These are phyloP conservation scores for Wickerhamomyces sydowiorum DNA, from an alignment of 805 yeast species.

Conservation along the genomic window DNA sequence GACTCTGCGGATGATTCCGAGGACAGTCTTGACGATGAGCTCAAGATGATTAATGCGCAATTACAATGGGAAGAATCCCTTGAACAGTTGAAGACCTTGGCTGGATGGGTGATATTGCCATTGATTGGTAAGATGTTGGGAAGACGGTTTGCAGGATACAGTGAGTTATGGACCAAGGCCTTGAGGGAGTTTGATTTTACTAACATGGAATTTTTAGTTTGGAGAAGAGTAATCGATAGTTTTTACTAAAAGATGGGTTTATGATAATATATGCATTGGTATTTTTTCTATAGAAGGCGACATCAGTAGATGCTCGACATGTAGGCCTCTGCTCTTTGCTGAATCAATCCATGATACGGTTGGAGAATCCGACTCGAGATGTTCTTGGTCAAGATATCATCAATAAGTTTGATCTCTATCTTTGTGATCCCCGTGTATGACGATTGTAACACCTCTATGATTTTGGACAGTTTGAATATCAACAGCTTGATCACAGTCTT, in stretches of 20 bases:
- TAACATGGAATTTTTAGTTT: constrained; percentile 7
- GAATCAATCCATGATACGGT: constrained; percentile 16
- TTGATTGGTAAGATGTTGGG: constrained; percentile 64
- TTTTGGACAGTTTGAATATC: constrained; percentile 9
- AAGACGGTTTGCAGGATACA: constrained; percentile 43
- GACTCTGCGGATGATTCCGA: constrained; percentile 12
- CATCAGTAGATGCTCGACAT: background rate
- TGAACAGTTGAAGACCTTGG: constrained; percentile 49
- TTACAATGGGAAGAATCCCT: constrained; percentile 72
- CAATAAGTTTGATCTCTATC: constrained; percentile 13
- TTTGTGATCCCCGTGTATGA: background rate
- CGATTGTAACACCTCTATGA: constrained; percentile 3
- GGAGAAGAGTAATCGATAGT: constrained; percentile 18
- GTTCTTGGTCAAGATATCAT: constrained; percentile 17
- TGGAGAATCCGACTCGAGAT: constrained; percentile 12
- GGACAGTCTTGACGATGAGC: constrained; percentile 16
- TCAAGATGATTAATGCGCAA: constrained; percentile 41
- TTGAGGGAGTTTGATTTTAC: background rate
- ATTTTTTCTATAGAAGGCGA: background rate
- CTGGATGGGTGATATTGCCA: constrained; percentile 59
- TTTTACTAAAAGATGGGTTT: constrained; percentile 7
- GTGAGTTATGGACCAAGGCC: constrained; percentile 3
- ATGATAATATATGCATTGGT: constrained; percentile 7
- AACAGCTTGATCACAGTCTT: constrained; percentile 13
- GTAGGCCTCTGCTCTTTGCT: background rate